Evolutionary conservation across 2,329 filamentous ascomycete genomes (phyloP).

Genomic region (Aspergillus spinulosporus): DNA sequence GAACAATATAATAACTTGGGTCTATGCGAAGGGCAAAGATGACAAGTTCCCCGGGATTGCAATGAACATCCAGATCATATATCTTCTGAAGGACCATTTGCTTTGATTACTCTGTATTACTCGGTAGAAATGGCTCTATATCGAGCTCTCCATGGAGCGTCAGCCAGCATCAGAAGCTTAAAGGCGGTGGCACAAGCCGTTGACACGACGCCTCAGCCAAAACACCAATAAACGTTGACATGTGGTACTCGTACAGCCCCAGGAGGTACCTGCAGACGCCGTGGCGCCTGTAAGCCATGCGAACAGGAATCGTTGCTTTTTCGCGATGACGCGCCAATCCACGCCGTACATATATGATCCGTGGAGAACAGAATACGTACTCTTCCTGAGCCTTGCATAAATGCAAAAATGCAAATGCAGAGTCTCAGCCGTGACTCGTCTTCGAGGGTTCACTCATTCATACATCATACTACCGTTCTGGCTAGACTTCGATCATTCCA

Average conservation of each 20-base stretch:
- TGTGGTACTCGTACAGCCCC: not conserved
- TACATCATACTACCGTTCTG: no score
- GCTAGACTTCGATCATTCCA: no score
- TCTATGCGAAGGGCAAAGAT: no score
- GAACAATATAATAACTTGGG: no score
- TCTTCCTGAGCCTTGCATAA: not conserved
- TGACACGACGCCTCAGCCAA: not conserved
- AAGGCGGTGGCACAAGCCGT: not conserved
- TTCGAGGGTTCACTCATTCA: no score
- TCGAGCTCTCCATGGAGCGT: not conserved
- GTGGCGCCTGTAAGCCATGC: not conserved
- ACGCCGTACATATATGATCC: not conserved
- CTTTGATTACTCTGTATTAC: no score
- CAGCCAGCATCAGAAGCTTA: not conserved
- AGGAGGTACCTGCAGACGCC: no score
- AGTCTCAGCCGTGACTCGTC: no score
- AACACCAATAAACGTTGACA: not conserved
- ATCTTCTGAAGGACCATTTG: not conserved
- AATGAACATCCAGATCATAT: not conserved
- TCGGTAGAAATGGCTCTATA: not conserved
- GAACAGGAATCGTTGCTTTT: not conserved
- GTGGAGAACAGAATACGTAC: not conserved
- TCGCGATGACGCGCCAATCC: not conserved
- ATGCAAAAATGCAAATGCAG: not conserved
- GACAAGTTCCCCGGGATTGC: not conserved